Conservation (phyloP, 805 yeast genomes). For the Tanozyma kutaoensis region DNA sequence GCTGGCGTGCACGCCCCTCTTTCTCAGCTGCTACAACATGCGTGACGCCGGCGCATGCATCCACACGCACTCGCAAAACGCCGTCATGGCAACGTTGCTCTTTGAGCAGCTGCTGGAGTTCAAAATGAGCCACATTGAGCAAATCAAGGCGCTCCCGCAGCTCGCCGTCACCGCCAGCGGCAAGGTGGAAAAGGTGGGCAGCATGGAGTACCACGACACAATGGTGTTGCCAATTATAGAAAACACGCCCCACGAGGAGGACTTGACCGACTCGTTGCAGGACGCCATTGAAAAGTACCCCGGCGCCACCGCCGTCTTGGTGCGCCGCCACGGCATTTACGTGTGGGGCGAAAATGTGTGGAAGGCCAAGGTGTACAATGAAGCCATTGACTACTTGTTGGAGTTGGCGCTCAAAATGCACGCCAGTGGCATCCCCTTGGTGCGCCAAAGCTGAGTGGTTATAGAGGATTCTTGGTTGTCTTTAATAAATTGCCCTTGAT, state of each 20-base stretch:
- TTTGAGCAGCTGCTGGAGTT: conserved; percentile 53
- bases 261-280: conserved; percentile 53
- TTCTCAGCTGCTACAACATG: conserved; percentile 54
- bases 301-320: conserved; percentile 71
- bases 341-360: conserved; percentile 94
- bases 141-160: conserved; percentile 82
- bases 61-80: conserved; percentile 86
- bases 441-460: not conserved
- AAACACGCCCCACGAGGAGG: conserved; percentile 81
- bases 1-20: conserved; percentile 89
- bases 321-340: conserved; percentile 85
- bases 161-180: conserved; percentile 16
- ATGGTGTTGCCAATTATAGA: conserved; percentile 83
- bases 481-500: conserved; percentile 2
- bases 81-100: conserved; percentile 67
- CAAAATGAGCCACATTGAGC: conserved; percentile 71
- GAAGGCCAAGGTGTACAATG: conserved; percentile 89
- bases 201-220: conserved; percentile 59
- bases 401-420: conserved; percentile 80
- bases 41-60: conserved; percentile 84
- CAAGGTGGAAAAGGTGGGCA: conserved; percentile 46
- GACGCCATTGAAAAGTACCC: conserved; percentile 62
- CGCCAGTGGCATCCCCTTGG: conserved; percentile 49
- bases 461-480: not conserved
- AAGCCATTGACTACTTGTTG: conserved; percentile 80